phyloP scores from a whole-genome alignment of 345 rosid genomes.

The Clarkia xantiana region DNA sequence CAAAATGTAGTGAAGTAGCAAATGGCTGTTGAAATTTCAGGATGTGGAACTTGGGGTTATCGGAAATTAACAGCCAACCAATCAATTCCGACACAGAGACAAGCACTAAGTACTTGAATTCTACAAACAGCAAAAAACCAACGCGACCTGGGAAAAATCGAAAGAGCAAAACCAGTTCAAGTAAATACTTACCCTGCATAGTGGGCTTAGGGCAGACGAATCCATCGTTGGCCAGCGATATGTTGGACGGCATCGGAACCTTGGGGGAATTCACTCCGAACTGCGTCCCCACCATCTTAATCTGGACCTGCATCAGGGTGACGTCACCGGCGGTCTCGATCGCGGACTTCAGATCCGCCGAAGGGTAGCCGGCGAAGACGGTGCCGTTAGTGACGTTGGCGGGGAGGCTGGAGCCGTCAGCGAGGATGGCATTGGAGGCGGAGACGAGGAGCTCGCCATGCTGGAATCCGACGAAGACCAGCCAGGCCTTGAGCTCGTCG shows the following conservation, averaged over 20 bases:
- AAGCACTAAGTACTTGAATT: too few relatives aligned
- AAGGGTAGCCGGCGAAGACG: conserved; percentile 57
- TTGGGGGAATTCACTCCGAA: conserved; percentile 55
- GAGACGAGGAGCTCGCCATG: conserved; percentile 69
- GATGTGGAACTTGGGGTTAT: too few relatives aligned
- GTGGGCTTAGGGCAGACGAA: conserved; percentile 40
- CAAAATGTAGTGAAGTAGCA: too few relatives aligned
- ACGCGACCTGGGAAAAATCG: too few relatives aligned
- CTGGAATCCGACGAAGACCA: conserved; percentile 49
- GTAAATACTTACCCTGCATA: conserved; percentile 27
- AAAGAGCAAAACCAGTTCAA: background rate
- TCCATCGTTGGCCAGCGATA: conserved; percentile 71
- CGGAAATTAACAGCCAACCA: too few relatives aligned
- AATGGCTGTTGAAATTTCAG: too few relatives aligned
- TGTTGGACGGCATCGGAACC: conserved; percentile 56
- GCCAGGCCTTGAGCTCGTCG: conserved; percentile 67
- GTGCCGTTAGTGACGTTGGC: conserved; percentile 72
- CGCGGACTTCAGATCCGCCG: conserved; percentile 70
- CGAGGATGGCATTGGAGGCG: conserved; percentile 56
- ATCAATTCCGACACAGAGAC: too few relatives aligned
- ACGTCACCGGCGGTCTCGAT: conserved; percentile 86
- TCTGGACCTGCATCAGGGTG: conserved; percentile 61
- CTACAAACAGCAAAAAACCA: too few relatives aligned
- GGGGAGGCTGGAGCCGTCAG: conserved; percentile 59
- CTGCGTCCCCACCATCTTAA: conserved; percentile 75